These are phyloP conservation scores for Ceratocystis harringtonii DNA, from an alignment of 2,329 filamentous ascomycete genomes.

Conservation along the genomic window DNA sequence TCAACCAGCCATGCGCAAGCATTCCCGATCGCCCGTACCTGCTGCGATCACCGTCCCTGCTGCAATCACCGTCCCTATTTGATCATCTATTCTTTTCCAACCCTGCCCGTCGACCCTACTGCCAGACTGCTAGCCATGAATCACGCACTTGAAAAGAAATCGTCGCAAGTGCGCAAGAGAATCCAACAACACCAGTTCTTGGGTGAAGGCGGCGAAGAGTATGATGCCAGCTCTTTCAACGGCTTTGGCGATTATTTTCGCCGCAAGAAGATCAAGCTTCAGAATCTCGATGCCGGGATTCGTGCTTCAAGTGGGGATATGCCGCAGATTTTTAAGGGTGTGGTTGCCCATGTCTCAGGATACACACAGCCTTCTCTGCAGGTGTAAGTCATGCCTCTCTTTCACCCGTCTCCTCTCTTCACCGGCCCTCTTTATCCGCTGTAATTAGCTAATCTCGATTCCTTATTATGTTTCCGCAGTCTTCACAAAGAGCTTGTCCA, in stretches of 20 bases:
- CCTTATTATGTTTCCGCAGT: constrained; percentile 21
- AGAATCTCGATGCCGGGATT: constrained; percentile 78
- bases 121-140: constrained; percentile 33
- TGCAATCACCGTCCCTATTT: background rate
- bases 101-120: background rate
- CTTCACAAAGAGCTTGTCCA: constrained; percentile 77
- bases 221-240: constrained; percentile 71
- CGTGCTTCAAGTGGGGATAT: constrained; percentile 47
- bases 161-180: constrained; percentile 44
- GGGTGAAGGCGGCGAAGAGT: constrained; percentile 79
- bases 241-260: constrained; percentile 87
- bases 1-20: background rate
- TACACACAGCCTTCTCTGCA: constrained; percentile 91
- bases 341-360: constrained; percentile 84
- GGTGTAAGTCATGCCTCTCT: constrained; percentile 33
- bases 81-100: background rate
- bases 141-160: constrained; percentile 46
- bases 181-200: constrained; percentile 56
- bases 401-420: background rate
- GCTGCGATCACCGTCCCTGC: background rate
- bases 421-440: constrained; percentile 14
- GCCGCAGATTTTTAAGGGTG: constrained; percentile 74
- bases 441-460: constrained; percentile 1
- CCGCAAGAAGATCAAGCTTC: constrained; percentile 91
- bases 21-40: background rate